Evolutionary conservation across 805 yeast species (phyloP).

Genomic region (Yarrowia sp.): DNA sequence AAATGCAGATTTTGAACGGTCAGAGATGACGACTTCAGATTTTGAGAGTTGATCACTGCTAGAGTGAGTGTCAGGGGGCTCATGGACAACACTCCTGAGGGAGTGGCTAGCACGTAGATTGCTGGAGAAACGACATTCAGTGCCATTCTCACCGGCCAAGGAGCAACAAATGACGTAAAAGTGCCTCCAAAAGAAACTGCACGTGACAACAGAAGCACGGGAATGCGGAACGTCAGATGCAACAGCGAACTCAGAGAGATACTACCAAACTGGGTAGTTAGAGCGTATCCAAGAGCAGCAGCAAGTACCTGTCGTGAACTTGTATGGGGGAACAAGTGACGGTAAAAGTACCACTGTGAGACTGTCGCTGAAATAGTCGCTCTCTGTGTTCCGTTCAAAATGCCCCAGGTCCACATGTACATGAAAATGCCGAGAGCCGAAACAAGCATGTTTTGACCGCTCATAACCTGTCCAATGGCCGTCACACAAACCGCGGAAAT

Average conservation of each 20-base stretch:
- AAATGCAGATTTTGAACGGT: constrained; percentile 31
- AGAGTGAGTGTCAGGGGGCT: constrained; percentile 42
- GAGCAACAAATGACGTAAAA: background rate
- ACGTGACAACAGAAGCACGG: constrained; percentile 41
- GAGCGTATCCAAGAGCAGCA: constrained; percentile 35
- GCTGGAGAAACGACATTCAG: constrained; percentile 10
- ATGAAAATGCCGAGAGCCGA: constrained; percentile 36
- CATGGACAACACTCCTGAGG: constrained; percentile 37
- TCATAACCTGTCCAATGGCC: constrained; percentile 3
- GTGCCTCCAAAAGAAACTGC: constrained; percentile 26
- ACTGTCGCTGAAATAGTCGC: constrained; percentile 40
- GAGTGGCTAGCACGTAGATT: constrained; percentile 34
- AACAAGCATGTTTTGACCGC: background rate
- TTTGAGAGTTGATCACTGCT: constrained; percentile 40
- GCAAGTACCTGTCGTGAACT: constrained; percentile 31
- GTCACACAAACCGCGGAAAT: constrained; percentile 41
- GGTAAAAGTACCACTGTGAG: constrained; percentile 43
- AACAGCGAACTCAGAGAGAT: constrained; percentile 40
- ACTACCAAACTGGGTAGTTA: constrained; percentile 41
- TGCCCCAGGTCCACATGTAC: constrained; percentile 47
- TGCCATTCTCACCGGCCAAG: constrained; percentile 30
- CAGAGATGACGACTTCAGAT: constrained; percentile 40
- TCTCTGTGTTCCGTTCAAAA: constrained; percentile 42
- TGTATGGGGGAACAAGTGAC: constrained; percentile 33
- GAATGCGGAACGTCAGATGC: constrained; percentile 39